Base-by-base conservation (phyloP, 1,284 basidiomycete species). In the Ceraceosorus guamensis region DNA sequence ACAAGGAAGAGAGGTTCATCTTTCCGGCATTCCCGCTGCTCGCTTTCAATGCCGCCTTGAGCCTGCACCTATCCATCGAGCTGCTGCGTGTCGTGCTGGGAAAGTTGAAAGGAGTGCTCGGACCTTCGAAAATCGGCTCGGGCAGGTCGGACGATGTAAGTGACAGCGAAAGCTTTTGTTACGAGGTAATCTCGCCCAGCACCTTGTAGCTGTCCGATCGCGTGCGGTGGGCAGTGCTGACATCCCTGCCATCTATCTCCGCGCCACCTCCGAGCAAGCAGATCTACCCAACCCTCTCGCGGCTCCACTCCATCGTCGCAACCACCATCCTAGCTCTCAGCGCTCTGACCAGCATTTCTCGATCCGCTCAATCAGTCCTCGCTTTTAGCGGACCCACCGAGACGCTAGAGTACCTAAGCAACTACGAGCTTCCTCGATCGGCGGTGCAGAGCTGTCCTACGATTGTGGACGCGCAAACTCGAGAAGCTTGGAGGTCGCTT, bases 1-100 rank as follows among this genome's bases (percentile, higher is more conserved):
- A 98, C 79, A 98, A 98, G 79, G 95, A 99, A 77, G 95, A 98
- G 76, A 82, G 95, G 30, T 98, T 99, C 80, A 88, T 98, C 85
- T 98, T 86, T 78, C 93, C 95, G 0, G 86, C 85, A 1, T 98
- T 96, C 77, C 87, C 91, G 0, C 79, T 97, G 46, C 79, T 98
- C 52, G 90, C 89, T 75, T 89, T 98, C 79, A 97, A 97, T 76
- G 93, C 91, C 0, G 90, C 90, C 3, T 85, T 92, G 5, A 52
- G 31, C 81, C 85, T 35, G 67, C 95, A 31, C 92, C 87, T 78
- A 76, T 18, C 66, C 37, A 61, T 65, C 14, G 57, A 55, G 7
- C 57, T 24, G 24, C 24, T 24, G 24, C 24, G 24, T 24, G 24
- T 24, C 24, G 24, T 24, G 24, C 24, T 24, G 24, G 24, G 24